Percentiles rank a stretch among this genome's conserved stretches.
These are phyloP conservation scores for Leishmania guyanensis DNA, from an alignment of 208 protist species.

Conservation along the genomic window DNA sequence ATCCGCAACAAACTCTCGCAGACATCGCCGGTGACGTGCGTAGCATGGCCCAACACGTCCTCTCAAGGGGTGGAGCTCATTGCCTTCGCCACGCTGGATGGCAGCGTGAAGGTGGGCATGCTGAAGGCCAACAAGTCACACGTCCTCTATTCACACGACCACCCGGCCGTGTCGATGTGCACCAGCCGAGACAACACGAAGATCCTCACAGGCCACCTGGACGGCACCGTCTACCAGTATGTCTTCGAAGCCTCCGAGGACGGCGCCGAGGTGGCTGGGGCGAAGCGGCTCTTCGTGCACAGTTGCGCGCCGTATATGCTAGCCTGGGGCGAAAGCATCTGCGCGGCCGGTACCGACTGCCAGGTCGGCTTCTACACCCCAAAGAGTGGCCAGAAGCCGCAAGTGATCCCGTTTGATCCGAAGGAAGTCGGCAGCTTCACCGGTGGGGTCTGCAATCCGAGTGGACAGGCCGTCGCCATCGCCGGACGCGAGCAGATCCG, in stretches of 20 bases:
- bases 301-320: slow-evolving; percentile 89
- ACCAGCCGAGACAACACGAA: slow-evolving; percentile 76
- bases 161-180: slow-evolving; percentile 86
- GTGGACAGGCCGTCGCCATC: slow-evolving; percentile 92
- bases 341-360: slow-evolving; percentile 91
- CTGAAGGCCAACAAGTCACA: slow-evolving; percentile 94
- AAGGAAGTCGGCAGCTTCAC: slow-evolving; percentile 93
- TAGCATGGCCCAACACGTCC: slow-evolving; percentile 91
- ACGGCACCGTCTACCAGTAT: slow-evolving; percentile 91
- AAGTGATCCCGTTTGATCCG: slow-evolving; percentile 90
- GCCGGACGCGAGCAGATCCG: slow-evolving; percentile 89
- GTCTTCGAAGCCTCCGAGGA: slow-evolving; percentile 87
- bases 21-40: slow-evolving; percentile 86
- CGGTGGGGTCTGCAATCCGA: slow-evolving; percentile 90
- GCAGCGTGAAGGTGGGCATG: slow-evolving; percentile 94
- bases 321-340: slow-evolving; percentile 93
- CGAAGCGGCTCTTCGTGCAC: slow-evolving; percentile 89
- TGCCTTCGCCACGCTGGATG: slow-evolving; percentile 94
- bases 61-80: slow-evolving; percentile 93
- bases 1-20: slow-evolving; percentile 98
- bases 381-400: slow-evolving; percentile 76
- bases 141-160: slow-evolving; percentile 93
- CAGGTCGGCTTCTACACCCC: slow-evolving; percentile 93
- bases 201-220: slow-evolving; percentile 92
- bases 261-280: slow-evolving; percentile 52